These are phyloP conservation scores for Dipsacomyces acuminosporus DNA, from an alignment of 371 early-diverging fungal genomes.

Conservation along the genomic window DNA sequence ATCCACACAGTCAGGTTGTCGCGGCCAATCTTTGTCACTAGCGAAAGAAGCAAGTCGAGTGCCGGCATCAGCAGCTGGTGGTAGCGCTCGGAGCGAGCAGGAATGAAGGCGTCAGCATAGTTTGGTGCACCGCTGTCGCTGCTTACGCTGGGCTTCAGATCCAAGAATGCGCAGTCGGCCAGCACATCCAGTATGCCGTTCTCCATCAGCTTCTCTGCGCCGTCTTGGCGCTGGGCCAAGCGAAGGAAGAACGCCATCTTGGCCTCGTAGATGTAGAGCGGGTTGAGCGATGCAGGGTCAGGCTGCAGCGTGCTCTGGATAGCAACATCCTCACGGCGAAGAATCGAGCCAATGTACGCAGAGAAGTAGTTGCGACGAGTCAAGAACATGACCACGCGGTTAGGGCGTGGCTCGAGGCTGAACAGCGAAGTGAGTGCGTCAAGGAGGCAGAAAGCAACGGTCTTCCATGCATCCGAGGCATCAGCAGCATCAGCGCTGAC, in stretches of 20 bases:
- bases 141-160: slow-evolving; percentile 53
- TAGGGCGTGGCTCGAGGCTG: slow-evolving; percentile 48
- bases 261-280: slow-evolving; percentile 72
- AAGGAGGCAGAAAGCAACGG: slow-evolving; percentile 75
- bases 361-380: slow-evolving; percentile 63
- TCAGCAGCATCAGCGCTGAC: slow-evolving; percentile 78
- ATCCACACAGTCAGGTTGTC: slow-evolving; percentile 51
- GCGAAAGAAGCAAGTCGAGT: slow-evolving; percentile 56
- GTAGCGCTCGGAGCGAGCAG: slow-evolving; percentile 51
- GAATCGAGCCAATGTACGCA: slow-evolving; percentile 55
- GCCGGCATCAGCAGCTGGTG: slow-evolving; percentile 59
- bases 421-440: slow-evolving; percentile 63
- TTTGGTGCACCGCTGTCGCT: slow-evolving; percentile 2
- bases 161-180: slow-evolving; percentile 67
- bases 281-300: slow-evolving; percentile 52
- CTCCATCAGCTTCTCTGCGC: slow-evolving; percentile 69
- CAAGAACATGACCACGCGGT: slow-evolving; percentile 59
- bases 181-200: slow-evolving; percentile 74
- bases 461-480: slow-evolving; percentile 75
- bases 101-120: slow-evolving; percentile 40
- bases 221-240: slow-evolving; percentile 66
- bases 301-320: slow-evolving; percentile 57
- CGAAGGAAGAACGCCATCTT: slow-evolving; percentile 78
- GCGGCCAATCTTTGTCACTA: slow-evolving; percentile 53
- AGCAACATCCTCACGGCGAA: slow-evolving; percentile 64